Evolutionary conservation across 2,329 filamentous ascomycete species (phyloP).

Genomic region (Bipolaris oryzae): DNA sequence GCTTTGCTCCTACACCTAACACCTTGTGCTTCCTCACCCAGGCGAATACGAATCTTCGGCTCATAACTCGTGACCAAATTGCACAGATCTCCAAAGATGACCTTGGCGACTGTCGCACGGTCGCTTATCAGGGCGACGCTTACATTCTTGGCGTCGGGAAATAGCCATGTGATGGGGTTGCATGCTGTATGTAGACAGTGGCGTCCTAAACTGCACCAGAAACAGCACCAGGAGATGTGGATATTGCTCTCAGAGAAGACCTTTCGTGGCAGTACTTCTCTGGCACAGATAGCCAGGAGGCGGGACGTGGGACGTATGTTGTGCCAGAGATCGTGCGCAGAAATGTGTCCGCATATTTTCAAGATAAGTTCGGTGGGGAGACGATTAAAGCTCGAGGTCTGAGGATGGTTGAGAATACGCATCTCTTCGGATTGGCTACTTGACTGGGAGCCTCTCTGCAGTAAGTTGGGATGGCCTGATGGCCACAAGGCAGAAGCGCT

Average conservation of each 20-base stretch:
- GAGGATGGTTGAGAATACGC: neutral
- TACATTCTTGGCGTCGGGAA: constrained; percentile 1
- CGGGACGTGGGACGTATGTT: constrained; percentile 7
- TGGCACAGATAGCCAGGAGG: constrained; percentile 7
- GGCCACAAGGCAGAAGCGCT: neutral
- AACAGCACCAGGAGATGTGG: constrained; percentile 13
- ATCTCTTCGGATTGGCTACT: neutral
- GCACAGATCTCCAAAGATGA: constrained; percentile 5
- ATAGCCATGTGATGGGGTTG: constrained; percentile 2
- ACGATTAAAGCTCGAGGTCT: neutral
- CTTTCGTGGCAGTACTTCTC: constrained; percentile 9
- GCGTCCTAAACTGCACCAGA: constrained; percentile 13
- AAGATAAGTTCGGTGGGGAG: constrained; percentile 13
- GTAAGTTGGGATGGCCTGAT: neutral
- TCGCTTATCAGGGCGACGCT: constrained; percentile 2
- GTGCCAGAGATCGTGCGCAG: constrained; percentile 9
- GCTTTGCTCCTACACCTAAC: constrained; percentile 1
- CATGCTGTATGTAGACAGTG: neutral
- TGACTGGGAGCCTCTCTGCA: neutral
- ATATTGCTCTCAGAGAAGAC: constrained; percentile 4
- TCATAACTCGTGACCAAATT: constrained; percentile 3
- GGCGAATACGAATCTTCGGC: constrained; percentile 6
- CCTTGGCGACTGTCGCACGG: neutral
- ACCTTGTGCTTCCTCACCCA: neutral
- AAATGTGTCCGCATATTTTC: constrained; percentile 6